Percentiles rank a stretch among this genome's conserved stretches.
These are phyloP conservation scores for Mycena sp. DNA, from an alignment of 1,284 basidiomycete species.

Conservation along the genomic window DNA sequence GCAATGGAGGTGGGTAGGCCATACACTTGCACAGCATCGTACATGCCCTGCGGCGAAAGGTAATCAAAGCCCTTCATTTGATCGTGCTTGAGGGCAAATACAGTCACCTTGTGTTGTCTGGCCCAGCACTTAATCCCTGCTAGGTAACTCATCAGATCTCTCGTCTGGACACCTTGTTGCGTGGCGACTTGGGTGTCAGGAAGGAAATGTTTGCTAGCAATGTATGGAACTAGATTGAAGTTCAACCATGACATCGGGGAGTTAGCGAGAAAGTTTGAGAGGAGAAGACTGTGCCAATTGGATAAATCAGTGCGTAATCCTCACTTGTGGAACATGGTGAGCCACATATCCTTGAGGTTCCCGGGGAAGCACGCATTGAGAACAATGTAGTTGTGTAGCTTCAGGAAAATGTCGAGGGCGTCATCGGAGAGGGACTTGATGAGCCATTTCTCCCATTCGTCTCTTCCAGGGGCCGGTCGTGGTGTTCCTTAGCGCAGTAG, in stretches of 20 bases:
- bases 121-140: conserved; percentile 27
- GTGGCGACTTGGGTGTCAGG: too few relatives aligned
- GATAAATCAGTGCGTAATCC: too few relatives aligned
- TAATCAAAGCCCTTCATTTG: conserved; percentile 46
- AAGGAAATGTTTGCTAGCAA: conserved; percentile 19
- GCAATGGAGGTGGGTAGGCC: conserved; percentile 39
- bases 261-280: conserved; percentile 33
- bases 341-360: too few relatives aligned
- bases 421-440: too few relatives aligned
- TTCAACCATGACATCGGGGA: conserved; percentile 32
- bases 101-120: background rate
- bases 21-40: conserved; percentile 45
- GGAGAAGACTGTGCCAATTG: too few relatives aligned
- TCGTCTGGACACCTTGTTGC: conserved; percentile 31
- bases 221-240: conserved; percentile 21
- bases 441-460: too few relatives aligned
- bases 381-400: conserved; percentile 35
- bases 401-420: conserved; percentile 25
- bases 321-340: too few relatives aligned
- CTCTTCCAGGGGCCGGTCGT: conserved; percentile 36
- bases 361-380: conserved; percentile 34
- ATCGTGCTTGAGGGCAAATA: conserved; percentile 23
- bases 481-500: conserved; percentile 34
- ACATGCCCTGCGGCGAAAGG: conserved; percentile 41
- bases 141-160: conserved; percentile 27